These are phyloP conservation scores for Jatropha curcas DNA, from an alignment of 345 rosid genomes.

Conservation along the genomic window DNA sequence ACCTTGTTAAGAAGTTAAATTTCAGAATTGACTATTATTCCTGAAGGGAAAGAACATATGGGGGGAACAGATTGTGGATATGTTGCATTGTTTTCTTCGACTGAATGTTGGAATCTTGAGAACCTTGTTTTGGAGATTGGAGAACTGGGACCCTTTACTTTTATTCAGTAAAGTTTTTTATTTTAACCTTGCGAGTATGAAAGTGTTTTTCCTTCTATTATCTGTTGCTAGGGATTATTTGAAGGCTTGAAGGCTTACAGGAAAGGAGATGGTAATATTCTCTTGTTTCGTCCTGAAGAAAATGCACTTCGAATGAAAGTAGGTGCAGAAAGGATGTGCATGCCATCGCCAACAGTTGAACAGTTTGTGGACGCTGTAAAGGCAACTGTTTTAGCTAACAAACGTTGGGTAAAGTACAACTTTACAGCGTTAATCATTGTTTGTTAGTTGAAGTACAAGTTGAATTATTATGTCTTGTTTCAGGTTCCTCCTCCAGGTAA, in stretches of 20 bases:
- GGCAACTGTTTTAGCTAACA: constrained; percentile 84
- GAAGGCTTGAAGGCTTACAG: constrained; percentile 95
- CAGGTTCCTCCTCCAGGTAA: constrained; percentile 94
- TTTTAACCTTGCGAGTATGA: neutral
- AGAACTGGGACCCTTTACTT: neutral
- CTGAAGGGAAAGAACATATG: neutral
- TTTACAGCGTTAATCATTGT: neutral
- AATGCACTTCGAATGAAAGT: constrained; percentile 76
- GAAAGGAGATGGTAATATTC: constrained; percentile 64
- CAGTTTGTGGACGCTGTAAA: constrained; percentile 92
- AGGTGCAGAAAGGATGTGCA: constrained; percentile 96
- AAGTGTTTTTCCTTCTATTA: neutral
- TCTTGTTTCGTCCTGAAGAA: constrained; percentile 91
- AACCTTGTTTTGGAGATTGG: neutral
- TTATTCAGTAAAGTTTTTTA: neutral
- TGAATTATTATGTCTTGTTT: constrained; percentile 24
- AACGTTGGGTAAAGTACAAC: constrained; percentile 67
- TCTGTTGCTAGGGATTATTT: constrained; percentile 65
- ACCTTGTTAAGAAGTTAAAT: neutral
- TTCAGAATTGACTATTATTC: neutral
- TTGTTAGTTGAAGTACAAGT: constrained; percentile 3
- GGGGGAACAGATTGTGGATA: neutral
- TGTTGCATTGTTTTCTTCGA: neutral
- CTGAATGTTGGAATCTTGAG: neutral
- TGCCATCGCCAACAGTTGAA: constrained; percentile 84